A percentile compares a stretch with the other conserved stretches of the same genome.
Evolutionary conservation across 352 stramenopile species (phyloP).

Genomic region (Phytophthora pinifolia): DNA sequence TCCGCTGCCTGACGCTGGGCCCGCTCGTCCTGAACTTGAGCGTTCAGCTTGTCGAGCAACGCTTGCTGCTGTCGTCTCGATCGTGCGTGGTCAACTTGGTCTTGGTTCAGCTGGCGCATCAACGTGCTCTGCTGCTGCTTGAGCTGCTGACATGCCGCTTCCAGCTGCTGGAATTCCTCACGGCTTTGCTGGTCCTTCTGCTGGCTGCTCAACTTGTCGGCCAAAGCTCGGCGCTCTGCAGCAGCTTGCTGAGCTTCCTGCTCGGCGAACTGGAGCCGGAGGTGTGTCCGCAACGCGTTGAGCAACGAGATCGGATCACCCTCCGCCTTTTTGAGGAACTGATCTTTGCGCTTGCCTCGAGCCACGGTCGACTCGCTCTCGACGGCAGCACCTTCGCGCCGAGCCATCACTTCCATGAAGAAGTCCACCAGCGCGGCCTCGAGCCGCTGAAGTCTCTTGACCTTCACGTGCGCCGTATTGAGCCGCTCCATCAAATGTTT

Average conservation of each 20-base stretch:
- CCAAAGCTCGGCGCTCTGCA: slow-evolving; percentile 25
- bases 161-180: slow-evolving; percentile 40
- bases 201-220: slow-evolving; percentile 29
- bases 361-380: slow-evolving; percentile 44
- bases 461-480: slow-evolving; percentile 62
- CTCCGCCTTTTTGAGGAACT: slow-evolving; percentile 55
- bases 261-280: slow-evolving; percentile 62
- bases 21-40: slow-evolving; percentile 18
- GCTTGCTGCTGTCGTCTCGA: slow-evolving; percentile 37
- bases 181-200: slow-evolving; percentile 42
- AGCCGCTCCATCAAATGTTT: slow-evolving; percentile 69
- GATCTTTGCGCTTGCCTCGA: slow-evolving; percentile 52
- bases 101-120: slow-evolving; percentile 27
- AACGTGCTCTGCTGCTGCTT: slow-evolving; percentile 36
- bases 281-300: slow-evolving; percentile 64
- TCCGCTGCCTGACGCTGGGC: slow-evolving; percentile 12
- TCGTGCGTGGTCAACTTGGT: slow-evolving; percentile 32
- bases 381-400: slow-evolving; percentile 28
- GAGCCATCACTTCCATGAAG: slow-evolving; percentile 71
- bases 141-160: slow-evolving; percentile 23
- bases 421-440: slow-evolving; percentile 71
- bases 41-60: slow-evolving; percentile 34
- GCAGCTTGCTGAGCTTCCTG: slow-evolving; percentile 40
- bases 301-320: slow-evolving; percentile 69
- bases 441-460: slow-evolving; percentile 61